Conservation (phyloP, 305 asterid genomes). For the Plantago lanceolata region DNA sequence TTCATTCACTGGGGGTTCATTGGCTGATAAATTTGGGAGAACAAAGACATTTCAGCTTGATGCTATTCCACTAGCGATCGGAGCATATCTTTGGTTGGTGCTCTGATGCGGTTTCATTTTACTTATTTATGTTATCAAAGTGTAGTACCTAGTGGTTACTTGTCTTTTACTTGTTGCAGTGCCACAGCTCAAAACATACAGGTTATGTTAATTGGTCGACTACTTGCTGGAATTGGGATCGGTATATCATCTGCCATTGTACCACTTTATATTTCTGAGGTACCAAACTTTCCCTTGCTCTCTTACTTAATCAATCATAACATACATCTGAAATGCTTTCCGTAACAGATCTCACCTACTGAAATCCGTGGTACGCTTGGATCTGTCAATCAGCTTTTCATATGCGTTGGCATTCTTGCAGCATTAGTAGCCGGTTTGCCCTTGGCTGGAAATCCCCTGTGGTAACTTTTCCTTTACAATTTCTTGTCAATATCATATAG, state of each 20-base stretch:
- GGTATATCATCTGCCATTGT: constrained; percentile 95
- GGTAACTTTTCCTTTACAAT: constrained; percentile 43
- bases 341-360: constrained; percentile 76
- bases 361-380: constrained; percentile 97
- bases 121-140: constrained; percentile 12
- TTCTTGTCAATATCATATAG: constrained; percentile 9
- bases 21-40: constrained; percentile 92
- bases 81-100: constrained; percentile 84
- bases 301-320: constrained; percentile 16
- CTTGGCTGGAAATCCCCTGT: constrained; percentile 75
- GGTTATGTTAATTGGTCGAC: constrained; percentile 85
- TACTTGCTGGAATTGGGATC: constrained; percentile 85
- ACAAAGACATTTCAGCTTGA: constrained; percentile 83
- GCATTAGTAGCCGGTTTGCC: constrained; percentile 94
- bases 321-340: constrained; percentile 24
- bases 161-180: constrained; percentile 39
- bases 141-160: constrained; percentile 7
- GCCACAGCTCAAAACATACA: constrained; percentile 70
- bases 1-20: constrained; percentile 90
- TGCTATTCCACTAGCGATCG: constrained; percentile 83
- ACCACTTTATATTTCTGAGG: constrained; percentile 99
- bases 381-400: constrained; percentile 83
- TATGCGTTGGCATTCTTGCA: constrained; percentile 87
- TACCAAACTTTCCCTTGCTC: constrained; percentile 22
- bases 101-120: constrained; percentile 17